phyloP scores from a whole-genome alignment of 257 asterid genomes.

The Mitragyna speciosa region DNA sequence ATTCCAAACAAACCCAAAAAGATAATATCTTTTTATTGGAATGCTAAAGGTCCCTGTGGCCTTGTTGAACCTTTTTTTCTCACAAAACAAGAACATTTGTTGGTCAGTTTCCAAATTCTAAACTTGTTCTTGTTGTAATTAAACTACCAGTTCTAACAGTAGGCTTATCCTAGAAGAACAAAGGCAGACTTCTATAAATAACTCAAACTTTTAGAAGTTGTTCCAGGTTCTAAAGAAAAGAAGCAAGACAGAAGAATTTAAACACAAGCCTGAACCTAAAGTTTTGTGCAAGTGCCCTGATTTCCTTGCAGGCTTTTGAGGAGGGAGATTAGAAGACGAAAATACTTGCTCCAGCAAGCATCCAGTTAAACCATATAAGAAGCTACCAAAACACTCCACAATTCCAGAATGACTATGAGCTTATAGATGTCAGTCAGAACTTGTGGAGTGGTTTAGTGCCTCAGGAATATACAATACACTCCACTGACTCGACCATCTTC shows the following conservation, averaged over 20 bases:
- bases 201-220: background rate
- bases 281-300: background rate
- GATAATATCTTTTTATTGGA: background rate
- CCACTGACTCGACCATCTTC: background rate
- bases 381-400: no score
- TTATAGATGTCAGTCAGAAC: background rate
- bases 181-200: background rate
- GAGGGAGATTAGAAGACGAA: background rate
- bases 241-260: background rate
- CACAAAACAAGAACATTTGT: background rate
- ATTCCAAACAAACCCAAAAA: background rate
- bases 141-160: no score
- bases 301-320: background rate
- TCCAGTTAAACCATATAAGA: background rate
- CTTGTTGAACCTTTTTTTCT: background rate
- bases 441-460: background rate
- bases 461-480: background rate
- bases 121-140: background rate
- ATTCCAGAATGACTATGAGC: background rate
- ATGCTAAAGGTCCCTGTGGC: background rate
- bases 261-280: background rate
- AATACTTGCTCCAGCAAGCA: background rate
- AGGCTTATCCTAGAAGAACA: background rate
- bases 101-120: background rate
- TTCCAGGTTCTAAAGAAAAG: background rate